phyloP scores from a whole-genome alignment of 2,329 filamentous ascomycete species.

The Xylogone sp. region DNA sequence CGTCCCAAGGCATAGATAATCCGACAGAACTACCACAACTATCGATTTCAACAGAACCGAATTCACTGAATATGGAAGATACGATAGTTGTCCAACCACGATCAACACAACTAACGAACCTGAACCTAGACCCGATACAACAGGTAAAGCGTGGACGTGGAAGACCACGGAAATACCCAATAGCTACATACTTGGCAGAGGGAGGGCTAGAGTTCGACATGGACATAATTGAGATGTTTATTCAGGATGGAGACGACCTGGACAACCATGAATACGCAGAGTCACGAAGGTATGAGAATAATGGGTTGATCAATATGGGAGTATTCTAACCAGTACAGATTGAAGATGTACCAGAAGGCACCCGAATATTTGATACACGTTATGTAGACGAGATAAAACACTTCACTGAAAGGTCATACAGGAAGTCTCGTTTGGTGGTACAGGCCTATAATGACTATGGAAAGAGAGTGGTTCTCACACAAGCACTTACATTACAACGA shows the following conservation, averaged over 20 bases:
- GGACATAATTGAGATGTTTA: too few relatives aligned
- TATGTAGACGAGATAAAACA: slow-evolving; percentile 13
- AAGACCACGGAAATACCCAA: too few relatives aligned
- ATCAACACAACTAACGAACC: too few relatives aligned
- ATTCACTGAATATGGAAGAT: too few relatives aligned
- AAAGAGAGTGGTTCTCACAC: slow-evolving; percentile 7
- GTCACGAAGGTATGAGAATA: not conserved
- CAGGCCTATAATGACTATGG: slow-evolving; percentile 8
- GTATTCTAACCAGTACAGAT: not conserved
- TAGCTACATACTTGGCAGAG: too few relatives aligned
- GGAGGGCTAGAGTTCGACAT: too few relatives aligned
- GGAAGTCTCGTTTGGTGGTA: slow-evolving; percentile 12
- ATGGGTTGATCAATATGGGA: not conserved
- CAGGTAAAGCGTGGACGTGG: too few relatives aligned
- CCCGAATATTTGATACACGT: slow-evolving; percentile 5
- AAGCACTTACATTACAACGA: slow-evolving; percentile 10
- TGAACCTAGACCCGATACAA: too few relatives aligned
- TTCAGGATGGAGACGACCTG: too few relatives aligned
- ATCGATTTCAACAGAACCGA: too few relatives aligned
- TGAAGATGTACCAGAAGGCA: not conserved
- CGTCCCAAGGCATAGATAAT: not conserved
- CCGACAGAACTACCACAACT: too few relatives aligned
- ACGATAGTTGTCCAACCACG: too few relatives aligned
- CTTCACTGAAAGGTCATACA: slow-evolving; percentile 1
- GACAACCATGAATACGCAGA: not conserved